Conservation (phyloP, 2,329 filamentous ascomycete species). For the Pseudofabraea citricarpa region DNA sequence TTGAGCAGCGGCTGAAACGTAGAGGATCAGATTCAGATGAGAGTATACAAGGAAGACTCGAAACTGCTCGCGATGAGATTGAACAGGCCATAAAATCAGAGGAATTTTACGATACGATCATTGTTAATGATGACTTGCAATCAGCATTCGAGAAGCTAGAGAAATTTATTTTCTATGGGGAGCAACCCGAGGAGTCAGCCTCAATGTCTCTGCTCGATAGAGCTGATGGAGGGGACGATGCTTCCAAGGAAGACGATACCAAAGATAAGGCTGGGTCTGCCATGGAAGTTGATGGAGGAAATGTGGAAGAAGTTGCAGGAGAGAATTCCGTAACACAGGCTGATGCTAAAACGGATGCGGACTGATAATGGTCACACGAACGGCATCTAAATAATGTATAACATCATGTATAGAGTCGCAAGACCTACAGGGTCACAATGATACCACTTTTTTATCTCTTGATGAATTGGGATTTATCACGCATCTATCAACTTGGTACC, state of each 20-base stretch:
- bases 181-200: constrained; percentile 7
- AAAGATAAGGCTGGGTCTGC: not conserved
- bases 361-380: not conserved
- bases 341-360: not conserved
- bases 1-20: constrained; percentile 37
- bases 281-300: too few relatives aligned
- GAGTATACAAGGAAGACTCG: constrained; percentile 39
- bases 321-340: not conserved
- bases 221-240: constrained; percentile 1
- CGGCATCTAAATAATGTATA: too few relatives aligned
- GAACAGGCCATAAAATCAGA: constrained; percentile 38
- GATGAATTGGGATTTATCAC: not conserved
- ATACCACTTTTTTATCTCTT: too few relatives aligned
- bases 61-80: constrained; percentile 32
- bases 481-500: constrained; percentile 6
- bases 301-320: too few relatives aligned
- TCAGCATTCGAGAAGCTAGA: constrained; percentile 43
- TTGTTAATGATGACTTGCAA: constrained; percentile 47
- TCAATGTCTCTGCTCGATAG: not conserved
- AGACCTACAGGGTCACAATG: too few relatives aligned
- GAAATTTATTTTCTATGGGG: constrained; percentile 38
- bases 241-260: constrained; percentile 6
- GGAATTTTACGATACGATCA: constrained; percentile 44
- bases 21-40: constrained; percentile 40
- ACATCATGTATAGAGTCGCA: too few relatives aligned